These are phyloP conservation scores for Tremella fuciformis DNA, from an alignment of 768 basidiomycete species.

Conservation along the genomic window DNA sequence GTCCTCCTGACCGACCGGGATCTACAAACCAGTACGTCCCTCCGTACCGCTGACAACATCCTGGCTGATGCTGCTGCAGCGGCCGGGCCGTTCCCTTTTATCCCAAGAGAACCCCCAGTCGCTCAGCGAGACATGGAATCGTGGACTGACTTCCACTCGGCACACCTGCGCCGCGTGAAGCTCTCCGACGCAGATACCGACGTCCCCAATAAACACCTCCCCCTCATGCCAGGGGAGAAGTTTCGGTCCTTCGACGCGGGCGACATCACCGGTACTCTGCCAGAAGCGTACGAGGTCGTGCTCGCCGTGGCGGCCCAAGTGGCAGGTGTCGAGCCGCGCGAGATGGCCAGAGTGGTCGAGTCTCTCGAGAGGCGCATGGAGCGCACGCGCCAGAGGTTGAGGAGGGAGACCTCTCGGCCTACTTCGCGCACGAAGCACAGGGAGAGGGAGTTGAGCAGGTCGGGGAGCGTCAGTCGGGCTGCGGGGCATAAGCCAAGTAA, in stretches of 20 bases:
- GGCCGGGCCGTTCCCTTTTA: constrained; percentile 16
- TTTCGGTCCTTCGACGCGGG: constrained; percentile 65
- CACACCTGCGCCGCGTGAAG: constrained; percentile 1
- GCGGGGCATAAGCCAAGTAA: no score
- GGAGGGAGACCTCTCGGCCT: no score
- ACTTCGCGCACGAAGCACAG: no score
- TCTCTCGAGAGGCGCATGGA: constrained; percentile 63
- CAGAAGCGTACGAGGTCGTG: constrained; percentile 59
- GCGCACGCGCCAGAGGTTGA: no score
- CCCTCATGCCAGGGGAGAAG: constrained; percentile 59
- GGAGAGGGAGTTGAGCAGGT: no score
- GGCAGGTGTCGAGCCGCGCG: constrained; percentile 60
- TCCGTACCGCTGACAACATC: not conserved
- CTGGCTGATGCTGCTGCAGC: constrained; percentile 1
- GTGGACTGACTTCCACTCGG: constrained; percentile 19
- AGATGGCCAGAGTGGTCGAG: constrained; percentile 62
- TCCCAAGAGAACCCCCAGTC: not conserved
- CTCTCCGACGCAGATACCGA: not conserved
- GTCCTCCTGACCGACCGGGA: constrained; percentile 29
- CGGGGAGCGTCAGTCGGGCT: no score
- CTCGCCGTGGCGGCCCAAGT: constrained; percentile 59
- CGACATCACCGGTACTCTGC: constrained; percentile 65
- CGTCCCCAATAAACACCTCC: constrained; percentile 19
- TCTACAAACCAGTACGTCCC: constrained; percentile 15
- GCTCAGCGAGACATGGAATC: constrained; percentile 10